These are phyloP conservation scores for Pelargonium nanum DNA, from an alignment of 345 rosid genomes.

Conservation along the genomic window DNA sequence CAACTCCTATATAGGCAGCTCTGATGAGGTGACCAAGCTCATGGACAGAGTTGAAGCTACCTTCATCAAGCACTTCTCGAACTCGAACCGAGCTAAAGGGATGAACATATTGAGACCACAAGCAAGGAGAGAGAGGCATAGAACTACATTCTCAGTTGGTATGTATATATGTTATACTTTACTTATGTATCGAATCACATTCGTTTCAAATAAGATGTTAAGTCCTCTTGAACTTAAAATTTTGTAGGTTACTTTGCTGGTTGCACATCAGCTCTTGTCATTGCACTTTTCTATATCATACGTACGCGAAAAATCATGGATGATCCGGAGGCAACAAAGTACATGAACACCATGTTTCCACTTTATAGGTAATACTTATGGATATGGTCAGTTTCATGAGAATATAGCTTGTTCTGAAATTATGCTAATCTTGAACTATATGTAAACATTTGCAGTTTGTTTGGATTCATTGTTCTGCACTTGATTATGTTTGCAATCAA, in stretches of 20 bases:
- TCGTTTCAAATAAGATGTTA: no score
- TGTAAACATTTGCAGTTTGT: conserved; percentile 29
- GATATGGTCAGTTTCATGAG: no score
- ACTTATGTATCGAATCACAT: background rate
- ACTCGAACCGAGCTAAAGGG: conserved; percentile 62
- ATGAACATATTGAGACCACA: conserved; percentile 49
- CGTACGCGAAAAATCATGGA: conserved; percentile 39
- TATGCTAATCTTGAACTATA: no score
- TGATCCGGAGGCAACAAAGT: conserved; percentile 33
- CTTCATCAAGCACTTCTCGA: conserved; percentile 61
- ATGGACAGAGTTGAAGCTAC: conserved; percentile 50
- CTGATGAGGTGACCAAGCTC: conserved; percentile 44
- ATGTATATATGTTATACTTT: conserved; percentile 5
- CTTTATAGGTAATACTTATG: no score
- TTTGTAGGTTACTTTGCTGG: conserved; percentile 56
- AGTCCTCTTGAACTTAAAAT: background rate
- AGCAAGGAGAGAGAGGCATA: conserved; percentile 49
- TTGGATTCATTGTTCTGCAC: conserved; percentile 57
- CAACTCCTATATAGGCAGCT: conserved; percentile 53
- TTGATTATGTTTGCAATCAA: conserved; percentile 51
- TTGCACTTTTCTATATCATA: conserved; percentile 37
- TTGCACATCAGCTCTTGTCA: conserved; percentile 47
- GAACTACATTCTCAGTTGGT: conserved; percentile 58
- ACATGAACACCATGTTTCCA: conserved; percentile 75
- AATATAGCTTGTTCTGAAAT: background rate